Conservation (phyloP, 2,329 filamentous ascomycete species). For the Calonectria hongkongensis region DNA sequence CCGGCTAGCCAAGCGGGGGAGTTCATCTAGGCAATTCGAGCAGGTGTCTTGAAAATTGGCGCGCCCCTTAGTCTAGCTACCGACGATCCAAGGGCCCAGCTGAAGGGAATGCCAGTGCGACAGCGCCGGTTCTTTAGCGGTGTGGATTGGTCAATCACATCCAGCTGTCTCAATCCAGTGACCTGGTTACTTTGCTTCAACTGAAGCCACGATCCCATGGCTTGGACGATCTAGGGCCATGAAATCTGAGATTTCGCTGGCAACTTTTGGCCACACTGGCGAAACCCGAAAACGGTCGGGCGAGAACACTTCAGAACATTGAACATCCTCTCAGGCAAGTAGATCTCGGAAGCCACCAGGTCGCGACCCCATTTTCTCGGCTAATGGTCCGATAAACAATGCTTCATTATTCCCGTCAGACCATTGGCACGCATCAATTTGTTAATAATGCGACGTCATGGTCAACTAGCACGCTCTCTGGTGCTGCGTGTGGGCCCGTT, state of each 20-base stretch:
- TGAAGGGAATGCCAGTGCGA: conserved; percentile 11
- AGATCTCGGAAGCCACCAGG: neutral
- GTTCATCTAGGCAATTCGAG: conserved; percentile 7
- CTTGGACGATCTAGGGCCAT: neutral
- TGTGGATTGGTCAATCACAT: neutral
- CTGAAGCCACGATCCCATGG: neutral
- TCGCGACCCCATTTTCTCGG: neutral
- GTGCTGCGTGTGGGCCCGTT: conserved; percentile 1
- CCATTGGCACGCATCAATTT: neutral
- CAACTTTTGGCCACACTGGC: neutral
- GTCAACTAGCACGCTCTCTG: neutral
- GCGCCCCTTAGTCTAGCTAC: neutral
- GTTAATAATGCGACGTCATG: neutral
- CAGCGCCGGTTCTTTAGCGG: neutral
- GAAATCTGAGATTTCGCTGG: neutral
- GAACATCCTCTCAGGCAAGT: no score
- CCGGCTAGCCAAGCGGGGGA: neutral
- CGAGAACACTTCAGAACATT: no score
- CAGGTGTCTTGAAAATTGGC: neutral
- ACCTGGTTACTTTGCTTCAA: conserved; percentile 15
- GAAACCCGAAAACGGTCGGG: neutral
- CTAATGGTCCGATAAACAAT: neutral
- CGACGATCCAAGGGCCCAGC: conserved; percentile 1
- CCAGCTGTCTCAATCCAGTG: conserved; percentile 16
- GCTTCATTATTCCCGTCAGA: neutral